Conservation (phyloP, 2,329 filamentous ascomycete species). For the Stenocarpella maydis region DNA sequence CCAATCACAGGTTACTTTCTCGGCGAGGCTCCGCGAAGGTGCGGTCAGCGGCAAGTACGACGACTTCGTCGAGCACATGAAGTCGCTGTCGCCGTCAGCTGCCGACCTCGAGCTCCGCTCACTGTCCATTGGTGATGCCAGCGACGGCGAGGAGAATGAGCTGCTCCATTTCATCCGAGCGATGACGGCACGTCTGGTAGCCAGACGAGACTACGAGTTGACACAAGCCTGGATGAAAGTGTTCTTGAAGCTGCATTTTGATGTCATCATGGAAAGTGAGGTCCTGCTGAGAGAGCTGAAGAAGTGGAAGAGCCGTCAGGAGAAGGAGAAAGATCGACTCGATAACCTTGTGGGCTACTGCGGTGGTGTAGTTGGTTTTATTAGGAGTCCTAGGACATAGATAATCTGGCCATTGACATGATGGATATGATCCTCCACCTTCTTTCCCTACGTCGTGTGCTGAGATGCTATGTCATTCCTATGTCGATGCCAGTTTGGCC, state of each 20-base stretch:
- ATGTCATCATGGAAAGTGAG: constrained; percentile 60
- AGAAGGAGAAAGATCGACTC: constrained; percentile 74
- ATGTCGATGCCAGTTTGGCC: background rate
- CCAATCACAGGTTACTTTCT: constrained; percentile 66
- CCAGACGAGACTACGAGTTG: constrained; percentile 87
- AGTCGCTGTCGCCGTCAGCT: constrained; percentile 81
- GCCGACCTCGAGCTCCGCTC: constrained; percentile 93
- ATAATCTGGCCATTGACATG: background rate
- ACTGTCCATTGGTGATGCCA: constrained; percentile 57
- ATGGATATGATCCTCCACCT: background rate
- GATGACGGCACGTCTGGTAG: constrained; percentile 73
- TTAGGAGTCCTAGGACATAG: constrained; percentile 69
- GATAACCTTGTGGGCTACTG: constrained; percentile 86
- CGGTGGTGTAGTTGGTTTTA: constrained; percentile 83
- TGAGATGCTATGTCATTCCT: background rate
- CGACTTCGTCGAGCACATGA: constrained; percentile 79
- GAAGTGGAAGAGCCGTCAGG: constrained; percentile 77
- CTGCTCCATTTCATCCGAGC: constrained; percentile 82
- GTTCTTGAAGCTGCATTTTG: constrained; percentile 81
- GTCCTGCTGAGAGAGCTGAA: constrained; percentile 65
- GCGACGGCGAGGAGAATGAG: constrained; percentile 69
- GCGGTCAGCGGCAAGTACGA: constrained; percentile 67
- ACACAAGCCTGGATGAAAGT: constrained; percentile 98
- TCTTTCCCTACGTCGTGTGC: background rate
- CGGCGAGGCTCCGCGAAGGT: constrained; percentile 62